These are phyloP conservation scores for Ascochyta lentis DNA, from an alignment of 2,329 filamentous ascomycete genomes.

Conservation along the genomic window DNA sequence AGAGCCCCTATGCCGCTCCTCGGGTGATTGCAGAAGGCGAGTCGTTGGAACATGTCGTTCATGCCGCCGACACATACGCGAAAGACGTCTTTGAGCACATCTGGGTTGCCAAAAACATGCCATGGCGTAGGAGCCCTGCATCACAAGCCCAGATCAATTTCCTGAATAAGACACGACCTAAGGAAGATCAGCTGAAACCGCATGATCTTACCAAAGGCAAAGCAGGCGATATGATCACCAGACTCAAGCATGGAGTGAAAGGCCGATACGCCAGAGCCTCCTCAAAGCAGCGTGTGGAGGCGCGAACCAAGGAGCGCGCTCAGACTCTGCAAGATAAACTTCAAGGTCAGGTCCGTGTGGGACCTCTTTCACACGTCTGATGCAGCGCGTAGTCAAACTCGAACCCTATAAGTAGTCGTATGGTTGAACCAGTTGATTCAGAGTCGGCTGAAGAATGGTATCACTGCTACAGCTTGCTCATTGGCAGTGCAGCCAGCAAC, in stretches of 20 bases:
- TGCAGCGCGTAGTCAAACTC: neutral
- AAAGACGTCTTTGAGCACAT: slow-evolving; percentile 67
- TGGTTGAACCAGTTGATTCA: no score
- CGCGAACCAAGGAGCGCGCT: slow-evolving; percentile 54
- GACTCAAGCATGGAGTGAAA: slow-evolving; percentile 82
- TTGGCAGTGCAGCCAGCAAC: neutral
- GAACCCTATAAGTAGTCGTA: no score
- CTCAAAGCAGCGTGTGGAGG: slow-evolving; percentile 35
- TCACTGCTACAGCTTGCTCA: no score
- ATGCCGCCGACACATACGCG: slow-evolving; percentile 84
- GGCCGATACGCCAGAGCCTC: slow-evolving; percentile 57
- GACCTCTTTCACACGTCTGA: slow-evolving; percentile 45
- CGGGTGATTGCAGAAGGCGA: slow-evolving; percentile 69
- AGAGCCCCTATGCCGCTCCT: slow-evolving; percentile 70
- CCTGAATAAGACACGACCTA: slow-evolving; percentile 69
- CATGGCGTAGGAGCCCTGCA: slow-evolving; percentile 74
- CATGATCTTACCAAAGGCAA: slow-evolving; percentile 76
- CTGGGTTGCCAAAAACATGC: slow-evolving; percentile 70
- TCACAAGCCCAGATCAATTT: slow-evolving; percentile 68
- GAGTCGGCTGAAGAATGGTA: no score
- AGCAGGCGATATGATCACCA: slow-evolving; percentile 90
- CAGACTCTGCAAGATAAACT: slow-evolving; percentile 52
- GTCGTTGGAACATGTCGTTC: slow-evolving; percentile 77
- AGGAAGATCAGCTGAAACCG: slow-evolving; percentile 61
- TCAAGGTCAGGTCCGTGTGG: slow-evolving; percentile 56